Evolutionary conservation across 441 rosid species (phyloP).

Genomic region (Pelargonium citronellum): DNA sequence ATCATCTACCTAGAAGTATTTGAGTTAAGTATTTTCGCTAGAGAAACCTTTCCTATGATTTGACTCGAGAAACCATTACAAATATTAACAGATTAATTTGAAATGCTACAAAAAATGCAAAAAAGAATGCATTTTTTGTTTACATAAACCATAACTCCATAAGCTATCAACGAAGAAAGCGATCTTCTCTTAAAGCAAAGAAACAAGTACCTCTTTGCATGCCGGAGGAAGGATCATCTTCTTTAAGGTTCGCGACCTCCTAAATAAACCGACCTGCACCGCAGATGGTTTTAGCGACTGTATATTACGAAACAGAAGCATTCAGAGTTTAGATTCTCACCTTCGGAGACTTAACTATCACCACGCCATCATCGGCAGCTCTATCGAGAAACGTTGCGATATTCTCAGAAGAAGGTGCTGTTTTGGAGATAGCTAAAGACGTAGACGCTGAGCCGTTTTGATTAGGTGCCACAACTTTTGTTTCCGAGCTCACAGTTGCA

Average conservation of each 20-base stretch:
- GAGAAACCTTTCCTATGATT: too few species aligned
- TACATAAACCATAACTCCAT: too few species aligned
- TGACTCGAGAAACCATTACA: too few species aligned
- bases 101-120: too few species aligned
- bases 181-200: too few species aligned
- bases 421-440: constrained; percentile 55
- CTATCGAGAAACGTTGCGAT: constrained; percentile 40
- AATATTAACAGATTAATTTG: too few species aligned
- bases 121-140: too few species aligned
- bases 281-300: constrained; percentile 1
- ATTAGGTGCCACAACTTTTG: constrained; percentile 27
- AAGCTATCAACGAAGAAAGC: too few species aligned
- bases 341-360: constrained; percentile 70
- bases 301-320: constrained; percentile 8
- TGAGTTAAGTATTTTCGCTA: too few species aligned
- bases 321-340: constrained; percentile 33
- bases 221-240: constrained; percentile 64
- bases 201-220: constrained; percentile 62
- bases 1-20: constrained; percentile 4
- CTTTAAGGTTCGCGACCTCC: constrained; percentile 69
- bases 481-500: constrained; percentile 28
- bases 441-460: constrained; percentile 50
- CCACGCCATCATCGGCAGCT: constrained; percentile 74
- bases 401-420: constrained; percentile 28
- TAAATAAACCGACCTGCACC: constrained; percentile 72